Evolutionary conservation across 1,284 basidiomycete species (phyloP), one percentile per base, ranked within the genome.

Genomic region (Phellinidium pouzarii): DNA sequence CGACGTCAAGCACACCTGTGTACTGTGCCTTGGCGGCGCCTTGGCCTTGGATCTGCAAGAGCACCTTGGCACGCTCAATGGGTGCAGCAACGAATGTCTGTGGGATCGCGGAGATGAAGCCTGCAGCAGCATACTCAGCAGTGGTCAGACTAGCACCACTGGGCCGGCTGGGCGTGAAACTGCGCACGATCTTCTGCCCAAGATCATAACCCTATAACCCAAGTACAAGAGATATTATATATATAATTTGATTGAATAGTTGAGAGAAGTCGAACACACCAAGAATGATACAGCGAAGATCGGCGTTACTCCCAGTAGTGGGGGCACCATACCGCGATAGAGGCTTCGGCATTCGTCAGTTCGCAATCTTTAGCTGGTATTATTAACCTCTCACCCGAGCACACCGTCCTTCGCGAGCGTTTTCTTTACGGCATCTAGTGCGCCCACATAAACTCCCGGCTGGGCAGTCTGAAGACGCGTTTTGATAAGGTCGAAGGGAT

Each of bases 281-380:
- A 94, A 98, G 76, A 99, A 99, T 3, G 94, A 97, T 43, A 99
- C 76, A 11, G 96, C 96, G 66, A 99, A 99, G 66, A 99, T 99
- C 45, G 96, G 96, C 2, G 96, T 98, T 27, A 99, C 94, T 50
- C 96, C 96, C 34, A 97, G 74, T 58, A 99, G 73, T 48, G 96
- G 96, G 23, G 96, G 95, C 2, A 95, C 88, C 73, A 99, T 94
- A 36, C 95, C 95, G 60, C 95, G 89, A 70, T 98, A 99, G 69
- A 99, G 70, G 31, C 93, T 95, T 52, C 25, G n/a, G 49, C 42
- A 11, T 25, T 19, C 7, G 34, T 6, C 29, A 48, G 34, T 44
- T 4, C 23, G 8, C 58, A 50, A 17, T 50, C 44, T 4, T 38
- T 2, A 26, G 22, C 50, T 25, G 23, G 52, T 22, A 17, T 44